These are phyloP conservation scores for Alnus glutinosa DNA, from an alignment of 306 rosid genomes.

Conservation along the genomic window DNA sequence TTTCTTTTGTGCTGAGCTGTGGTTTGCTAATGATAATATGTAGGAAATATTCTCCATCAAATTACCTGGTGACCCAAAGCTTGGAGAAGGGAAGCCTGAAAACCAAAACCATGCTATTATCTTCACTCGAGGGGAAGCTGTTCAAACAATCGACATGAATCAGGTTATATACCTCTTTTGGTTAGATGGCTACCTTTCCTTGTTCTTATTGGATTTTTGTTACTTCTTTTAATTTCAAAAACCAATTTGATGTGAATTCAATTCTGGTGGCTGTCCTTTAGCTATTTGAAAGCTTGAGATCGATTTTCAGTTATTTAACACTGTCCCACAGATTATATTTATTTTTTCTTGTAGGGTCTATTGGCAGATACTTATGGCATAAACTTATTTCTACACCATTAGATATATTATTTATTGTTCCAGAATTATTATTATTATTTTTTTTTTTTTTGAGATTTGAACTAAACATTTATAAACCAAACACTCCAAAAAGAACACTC, in stretches of 20 bases:
- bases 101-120: slow-evolving; percentile 97
- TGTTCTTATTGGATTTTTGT: not conserved
- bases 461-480: too few relatives aligned
- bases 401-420: not conserved
- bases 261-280: not conserved
- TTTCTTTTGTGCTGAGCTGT: not conserved
- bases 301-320: not conserved
- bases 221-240: not conserved
- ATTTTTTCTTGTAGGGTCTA: not conserved
- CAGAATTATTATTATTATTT: too few relatives aligned
- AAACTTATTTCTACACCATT: not conserved
- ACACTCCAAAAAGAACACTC: too few relatives aligned
- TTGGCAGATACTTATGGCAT: slow-evolving; percentile 1
- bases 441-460: too few relatives aligned
- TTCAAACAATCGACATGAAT: slow-evolving; percentile 98
- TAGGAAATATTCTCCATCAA: slow-evolving; percentile 89
- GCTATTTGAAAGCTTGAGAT: not conserved
- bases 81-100: slow-evolving; percentile 99
- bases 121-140: slow-evolving; percentile 97
- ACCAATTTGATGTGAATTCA: not conserved
- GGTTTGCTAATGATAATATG: not conserved
- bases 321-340: not conserved
- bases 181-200: not conserved
- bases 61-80: slow-evolving; percentile 98
- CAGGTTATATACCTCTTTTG: slow-evolving; percentile 51